Evolutionary conservation across 2,329 filamentous ascomycete genomes (phyloP), one percentile per base, ranked within the genome.

Genomic region (Hypomyces rosellus): DNA sequence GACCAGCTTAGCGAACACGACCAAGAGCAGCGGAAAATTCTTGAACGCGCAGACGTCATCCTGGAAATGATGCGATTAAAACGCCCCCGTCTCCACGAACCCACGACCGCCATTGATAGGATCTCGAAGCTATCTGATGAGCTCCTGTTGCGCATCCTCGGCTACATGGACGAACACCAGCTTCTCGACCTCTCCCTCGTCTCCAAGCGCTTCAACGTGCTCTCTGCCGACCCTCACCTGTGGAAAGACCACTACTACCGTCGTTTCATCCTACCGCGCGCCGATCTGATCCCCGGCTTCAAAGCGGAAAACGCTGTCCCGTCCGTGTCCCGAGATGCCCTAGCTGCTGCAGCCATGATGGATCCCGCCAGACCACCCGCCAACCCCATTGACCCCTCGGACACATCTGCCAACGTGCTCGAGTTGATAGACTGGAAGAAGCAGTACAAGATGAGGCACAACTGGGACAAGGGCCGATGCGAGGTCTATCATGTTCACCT

Each of bases 211-310:
- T 86, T 95, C 62, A 76, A 83, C 58, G 75, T 75, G 37, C 77
- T 97, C 15, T 79, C 88, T 7, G 77, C 79, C 49, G 93, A 97
- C 66, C 86, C 86, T 1, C 89, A 96, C 64, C 73, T 97, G 50
- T 99, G 93, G 93, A 93, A 92, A 66, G 78, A 80, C 13, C 81
- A 89, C 45, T 99, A 96, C 69, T 96, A 95, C 69, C 77, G 82
- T 22, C 84, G 86, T 55, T 97, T 95, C 68, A 88, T 96, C 30
- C 78, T 88, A 34, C 90, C 89, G 37, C 82, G 90, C 61, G 87
- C 86, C 34, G 78, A 86, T 57, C 82, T 86, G 51, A 83, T 92
- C 50, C 86, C 88, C 0, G 85, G 86, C 18, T 78, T 86, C 49
- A 69, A 73, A 33, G 60, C 69, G 22, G 67, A 69, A 9, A 59